Evolutionary conservation across 1,284 basidiomycete genomes (phyloP), one percentile per base, ranked within the genome.

Genomic region (Heterobasidion annosum): DNA sequence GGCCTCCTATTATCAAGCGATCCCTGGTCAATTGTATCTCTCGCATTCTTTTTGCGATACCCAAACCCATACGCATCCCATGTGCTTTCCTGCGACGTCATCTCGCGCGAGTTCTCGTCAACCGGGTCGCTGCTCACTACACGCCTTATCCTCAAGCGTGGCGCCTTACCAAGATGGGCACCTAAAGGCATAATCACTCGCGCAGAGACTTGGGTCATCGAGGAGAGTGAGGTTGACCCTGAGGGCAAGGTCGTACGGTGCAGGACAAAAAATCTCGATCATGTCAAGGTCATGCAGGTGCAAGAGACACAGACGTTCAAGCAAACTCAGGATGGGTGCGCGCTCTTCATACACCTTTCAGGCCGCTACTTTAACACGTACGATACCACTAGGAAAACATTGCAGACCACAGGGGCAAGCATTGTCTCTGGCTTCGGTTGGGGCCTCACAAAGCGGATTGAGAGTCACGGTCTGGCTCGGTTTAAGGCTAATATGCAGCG

Each of bases 31-130:
- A 93, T 93, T 58, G 91, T 96, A 54, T 85, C 92, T 40, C 78
- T 95, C 59, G 95, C 95, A 15, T 98, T 92, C 76, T 93, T 95
- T 65, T 78, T 98, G 58, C 88, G 97, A 60, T 99, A 99, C 69
- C 96, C 97, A 3, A 99, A 98, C 69, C 95, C 96, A 45, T 91
- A 92, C 63, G 92, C 96, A 6, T 79, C 91, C 10, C 96, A 99
- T 70, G 90, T 99, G 65, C 73, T 97, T 57, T 93, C 93, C 8
- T 94, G 93, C 75, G 96, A 98, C 74, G 93, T 98, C 58, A 81
- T 98, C 58, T 89, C 91, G 54, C 87, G 95, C 58, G 77, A 72
- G 4, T 72, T 88, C 58, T 85, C 88, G 9, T 74, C 85, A 16
- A 70, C 75, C 1, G 91, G 92, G 32, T 82, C 88, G 10, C 79